These are phyloP conservation scores for Naganishia albida DNA, from an alignment of 1,284 basidiomycete species.

Conservation along the genomic window DNA sequence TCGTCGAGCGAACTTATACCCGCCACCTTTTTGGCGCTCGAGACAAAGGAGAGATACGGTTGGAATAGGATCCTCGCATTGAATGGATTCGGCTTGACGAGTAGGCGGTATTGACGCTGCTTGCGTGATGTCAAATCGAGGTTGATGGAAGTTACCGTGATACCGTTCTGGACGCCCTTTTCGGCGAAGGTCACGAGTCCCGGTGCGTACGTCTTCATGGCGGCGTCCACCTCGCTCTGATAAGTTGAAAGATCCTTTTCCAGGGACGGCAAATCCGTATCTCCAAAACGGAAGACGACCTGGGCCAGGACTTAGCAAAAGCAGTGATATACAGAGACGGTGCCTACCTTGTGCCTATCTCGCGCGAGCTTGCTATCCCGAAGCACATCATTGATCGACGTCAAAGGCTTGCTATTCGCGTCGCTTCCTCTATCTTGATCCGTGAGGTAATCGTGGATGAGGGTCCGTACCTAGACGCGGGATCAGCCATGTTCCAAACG, in stretches of 20 bases:
- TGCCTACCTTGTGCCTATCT: slow-evolving; percentile 72
- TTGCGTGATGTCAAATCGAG: slow-evolving; percentile 64
- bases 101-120: slow-evolving; percentile 68
- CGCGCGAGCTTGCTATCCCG: slow-evolving; percentile 75
- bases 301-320: slow-evolving; percentile 59
- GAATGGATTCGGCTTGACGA: slow-evolving; percentile 90
- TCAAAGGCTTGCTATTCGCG: slow-evolving; percentile 78
- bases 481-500: slow-evolving; percentile 21
- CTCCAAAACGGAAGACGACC: slow-evolving; percentile 86
- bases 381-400: slow-evolving; percentile 91
- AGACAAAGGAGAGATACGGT: slow-evolving; percentile 84
- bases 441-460: slow-evolving; percentile 89
- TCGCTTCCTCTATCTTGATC: slow-evolving; percentile 79
- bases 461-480: slow-evolving; percentile 67
- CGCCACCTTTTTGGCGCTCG: slow-evolving; percentile 67
- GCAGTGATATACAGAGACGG: slow-evolving; percentile 10
- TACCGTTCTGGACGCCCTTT: slow-evolving; percentile 20
- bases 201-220: slow-evolving; percentile 87
- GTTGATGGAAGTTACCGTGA: slow-evolving; percentile 27
- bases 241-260: slow-evolving; percentile 70
- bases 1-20: slow-evolving; percentile 68
- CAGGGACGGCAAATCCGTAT: slow-evolving; percentile 74
- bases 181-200: slow-evolving; percentile 60
- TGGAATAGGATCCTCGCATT: slow-evolving; percentile 92
- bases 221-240: slow-evolving; percentile 81